These are phyloP conservation scores for Colletotrichum kahawae DNA, from an alignment of 2,329 filamentous ascomycete species.

Conservation along the genomic window DNA sequence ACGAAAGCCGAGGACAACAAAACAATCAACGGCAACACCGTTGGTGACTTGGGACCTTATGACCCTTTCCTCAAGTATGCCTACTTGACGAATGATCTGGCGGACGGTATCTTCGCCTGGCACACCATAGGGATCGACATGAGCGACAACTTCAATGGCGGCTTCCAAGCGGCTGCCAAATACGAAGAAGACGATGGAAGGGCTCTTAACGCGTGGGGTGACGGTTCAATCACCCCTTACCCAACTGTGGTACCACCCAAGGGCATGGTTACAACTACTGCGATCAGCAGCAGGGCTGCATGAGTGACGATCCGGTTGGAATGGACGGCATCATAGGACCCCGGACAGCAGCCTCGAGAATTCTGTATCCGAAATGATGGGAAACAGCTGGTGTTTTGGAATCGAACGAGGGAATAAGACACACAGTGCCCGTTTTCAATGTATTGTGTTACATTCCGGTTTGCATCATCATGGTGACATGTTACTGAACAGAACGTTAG, in stretches of 20 bases:
- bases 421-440: background rate
- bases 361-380: background rate
- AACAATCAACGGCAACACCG: background rate
- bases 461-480: background rate
- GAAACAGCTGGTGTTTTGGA: background rate
- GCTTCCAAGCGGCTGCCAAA: background rate
- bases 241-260: background rate
- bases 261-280: background rate
- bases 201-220: background rate
- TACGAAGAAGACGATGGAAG: background rate
- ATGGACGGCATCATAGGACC: background rate
- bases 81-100: conserved; percentile 55
- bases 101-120: conserved; percentile 61
- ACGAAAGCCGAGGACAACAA: conserved; percentile 27
- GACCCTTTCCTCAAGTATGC: conserved; percentile 63
- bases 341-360: background rate
- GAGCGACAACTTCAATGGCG: background rate
- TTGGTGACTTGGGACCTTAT: conserved; percentile 27
- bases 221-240: background rate
- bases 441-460: background rate
- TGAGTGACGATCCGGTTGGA: background rate
- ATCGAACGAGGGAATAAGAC: background rate
- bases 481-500: background rate
- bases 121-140: background rate
- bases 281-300: background rate